Evolutionary conservation across 169 alveolate genomes (phyloP).

Genomic region (Perkinsus chesapeaki): DNA sequence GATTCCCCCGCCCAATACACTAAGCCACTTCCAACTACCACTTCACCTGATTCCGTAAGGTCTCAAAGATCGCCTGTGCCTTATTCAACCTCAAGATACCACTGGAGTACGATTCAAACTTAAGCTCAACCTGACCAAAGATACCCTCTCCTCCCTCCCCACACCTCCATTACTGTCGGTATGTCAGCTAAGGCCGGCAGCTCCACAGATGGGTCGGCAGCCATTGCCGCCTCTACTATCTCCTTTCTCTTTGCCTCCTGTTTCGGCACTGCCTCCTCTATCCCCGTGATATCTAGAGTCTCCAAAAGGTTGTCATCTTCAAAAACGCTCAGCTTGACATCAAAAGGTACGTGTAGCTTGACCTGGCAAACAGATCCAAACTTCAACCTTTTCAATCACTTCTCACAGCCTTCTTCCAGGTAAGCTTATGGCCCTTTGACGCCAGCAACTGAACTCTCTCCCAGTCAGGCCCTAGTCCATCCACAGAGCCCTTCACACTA

Average conservation of each 20-base stretch:
- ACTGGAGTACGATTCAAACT: background rate
- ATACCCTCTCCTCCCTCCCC: background rate
- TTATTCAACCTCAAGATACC: background rate
- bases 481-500: background rate
- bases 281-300: constrained; percentile 8
- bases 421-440: background rate
- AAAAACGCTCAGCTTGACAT: constrained; percentile 4
- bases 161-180: background rate
- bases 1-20: background rate
- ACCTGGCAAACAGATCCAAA: background rate
- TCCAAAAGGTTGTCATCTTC: constrained; percentile 7
- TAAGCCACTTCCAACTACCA: no score
- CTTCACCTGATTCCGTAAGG: background rate
- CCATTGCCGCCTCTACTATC: background rate
- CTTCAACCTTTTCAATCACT: background rate
- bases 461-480: background rate
- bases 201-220: background rate
- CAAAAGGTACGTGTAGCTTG: background rate
- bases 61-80: background rate
- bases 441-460: background rate
- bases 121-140: background rate
- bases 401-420: background rate
- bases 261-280: constrained; percentile 12
- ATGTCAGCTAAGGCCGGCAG: background rate
- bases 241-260: background rate